A percentile compares a stretch with the other conserved stretches of the same genome.
Conservation (phyloP, 2,329 filamentous ascomycete species). For the Phoma sp. region DNA sequence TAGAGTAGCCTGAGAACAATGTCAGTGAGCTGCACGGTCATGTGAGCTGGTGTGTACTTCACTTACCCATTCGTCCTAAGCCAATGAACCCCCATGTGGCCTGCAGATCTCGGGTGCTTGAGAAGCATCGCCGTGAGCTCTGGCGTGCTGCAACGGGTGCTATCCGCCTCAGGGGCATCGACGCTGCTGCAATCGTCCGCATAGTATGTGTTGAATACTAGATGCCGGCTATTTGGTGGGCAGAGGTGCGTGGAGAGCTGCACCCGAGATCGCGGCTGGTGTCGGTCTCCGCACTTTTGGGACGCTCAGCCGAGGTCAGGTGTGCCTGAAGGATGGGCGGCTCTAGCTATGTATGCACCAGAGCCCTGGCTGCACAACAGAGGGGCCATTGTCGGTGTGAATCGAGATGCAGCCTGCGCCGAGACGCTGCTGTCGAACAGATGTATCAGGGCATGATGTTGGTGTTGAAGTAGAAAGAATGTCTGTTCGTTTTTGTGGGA, state of each 20-base stretch:
- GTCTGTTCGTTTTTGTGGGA: constrained; percentile 8
- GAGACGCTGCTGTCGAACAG: constrained; percentile 5
- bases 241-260: constrained; percentile 24
- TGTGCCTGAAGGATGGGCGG: constrained; percentile 5
- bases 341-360: constrained; percentile 1
- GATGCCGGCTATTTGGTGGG: constrained; percentile 19
- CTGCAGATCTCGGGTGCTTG: constrained; percentile 50
- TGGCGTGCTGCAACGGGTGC: constrained; percentile 24
- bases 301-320: constrained; percentile 44
- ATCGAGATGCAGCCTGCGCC: not conserved
- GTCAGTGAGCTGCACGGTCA: constrained; percentile 29
- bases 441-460: constrained; percentile 17
- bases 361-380: not conserved
- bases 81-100: constrained; percentile 59
- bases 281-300: constrained; percentile 40
- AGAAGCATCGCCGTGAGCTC: constrained; percentile 50
- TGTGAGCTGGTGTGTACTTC: constrained; percentile 18
- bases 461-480: not conserved
- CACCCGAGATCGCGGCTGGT: constrained; percentile 34
- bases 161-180: constrained; percentile 36
- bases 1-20: constrained; percentile 65
- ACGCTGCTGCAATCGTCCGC: constrained; percentile 37
- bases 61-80: constrained; percentile 58
- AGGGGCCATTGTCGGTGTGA: not conserved
- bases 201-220: constrained; percentile 31